Conservation (phyloP, 352 stramenopile species). For the Globisporangium cylindrosporum region DNA sequence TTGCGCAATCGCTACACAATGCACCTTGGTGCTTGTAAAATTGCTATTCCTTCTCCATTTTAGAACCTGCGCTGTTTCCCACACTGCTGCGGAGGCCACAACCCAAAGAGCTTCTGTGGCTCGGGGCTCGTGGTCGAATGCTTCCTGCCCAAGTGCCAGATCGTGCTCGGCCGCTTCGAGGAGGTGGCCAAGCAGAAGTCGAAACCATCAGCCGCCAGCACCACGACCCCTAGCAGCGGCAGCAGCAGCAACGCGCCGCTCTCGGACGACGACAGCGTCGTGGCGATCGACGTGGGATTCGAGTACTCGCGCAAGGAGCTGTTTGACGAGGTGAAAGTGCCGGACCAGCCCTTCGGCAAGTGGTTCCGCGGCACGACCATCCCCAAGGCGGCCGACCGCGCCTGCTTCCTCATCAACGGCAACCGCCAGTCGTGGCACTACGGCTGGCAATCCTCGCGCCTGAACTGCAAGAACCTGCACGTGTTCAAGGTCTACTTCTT, state of each 20-base stretch:
- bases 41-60: neutral
- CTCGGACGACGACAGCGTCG: constrained; percentile 23
- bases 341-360: constrained; percentile 69
- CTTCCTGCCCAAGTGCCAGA: constrained; percentile 44
- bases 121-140: constrained; percentile 77
- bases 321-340: constrained; percentile 73
- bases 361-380: constrained; percentile 65
- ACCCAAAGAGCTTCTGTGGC: constrained; percentile 84
- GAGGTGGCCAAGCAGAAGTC: constrained; percentile 49
- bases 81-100: constrained; percentile 80
- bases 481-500: constrained; percentile 80
- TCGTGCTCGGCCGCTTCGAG: constrained; percentile 75
- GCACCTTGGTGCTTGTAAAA: neutral
- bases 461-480: constrained; percentile 85
- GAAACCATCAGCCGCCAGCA: constrained; percentile 5
- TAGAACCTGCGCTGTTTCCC: constrained; percentile 81
- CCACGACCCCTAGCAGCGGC: constrained; percentile 7
- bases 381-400: constrained; percentile 25
- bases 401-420: constrained; percentile 75
- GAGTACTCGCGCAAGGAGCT: constrained; percentile 60
- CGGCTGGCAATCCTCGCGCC: constrained; percentile 77
- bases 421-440: constrained; percentile 88
- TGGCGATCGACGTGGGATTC: constrained; percentile 29
- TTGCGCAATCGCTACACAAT: neutral
- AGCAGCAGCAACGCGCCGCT: constrained; percentile 4